Percentiles rank a stretch among this genome's conserved stretches.
These are phyloP conservation scores for Lasiosphaeriaceae sp. DNA, from an alignment of 495 filamentous ascomycete genomes.

Conservation along the genomic window DNA sequence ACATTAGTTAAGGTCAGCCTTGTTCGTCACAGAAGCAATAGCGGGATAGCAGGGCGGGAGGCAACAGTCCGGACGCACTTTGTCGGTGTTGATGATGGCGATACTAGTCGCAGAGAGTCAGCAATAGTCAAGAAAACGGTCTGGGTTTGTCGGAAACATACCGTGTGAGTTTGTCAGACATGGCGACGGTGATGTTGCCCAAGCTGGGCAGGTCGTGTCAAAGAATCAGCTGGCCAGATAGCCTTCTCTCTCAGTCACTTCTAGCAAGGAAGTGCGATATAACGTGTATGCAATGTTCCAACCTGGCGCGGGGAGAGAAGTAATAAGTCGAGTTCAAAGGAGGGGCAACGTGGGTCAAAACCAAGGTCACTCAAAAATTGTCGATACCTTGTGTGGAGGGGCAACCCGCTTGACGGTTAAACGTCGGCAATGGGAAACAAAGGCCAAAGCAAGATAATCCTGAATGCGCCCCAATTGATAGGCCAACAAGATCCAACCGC, in stretches of 20 bases:
- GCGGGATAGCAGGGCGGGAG: neutral
- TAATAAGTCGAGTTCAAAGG: conserved; percentile 9
- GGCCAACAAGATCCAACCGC: neutral
- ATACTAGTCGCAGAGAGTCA: conserved; percentile 56
- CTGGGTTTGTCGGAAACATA: conserved; percentile 31
- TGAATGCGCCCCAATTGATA: conserved; percentile 20
- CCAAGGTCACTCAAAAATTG: conserved; percentile 12
- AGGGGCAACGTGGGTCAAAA: conserved; percentile 19
- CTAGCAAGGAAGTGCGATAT: neutral
- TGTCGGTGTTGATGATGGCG: conserved; percentile 95
- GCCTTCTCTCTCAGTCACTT: neutral
- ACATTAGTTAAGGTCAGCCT: conserved; percentile 11
- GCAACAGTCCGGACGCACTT: conserved; percentile 54
- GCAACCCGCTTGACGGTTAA: conserved; percentile 9
- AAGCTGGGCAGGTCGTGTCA: neutral
- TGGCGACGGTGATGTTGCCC: conserved; percentile 35
- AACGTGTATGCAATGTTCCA: neutral
- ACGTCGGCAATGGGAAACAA: conserved; percentile 5
- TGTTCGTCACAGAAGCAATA: neutral
- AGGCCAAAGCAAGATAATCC: conserved; percentile 13
- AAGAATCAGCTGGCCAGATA: neutral
- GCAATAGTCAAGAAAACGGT: neutral
- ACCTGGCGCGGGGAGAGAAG: neutral
- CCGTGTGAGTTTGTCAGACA: conserved; percentile 87
- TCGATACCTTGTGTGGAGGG: conserved; percentile 13